Conservation (phyloP, 1,139 yeast genomes). For the Yamadazyma blattariae region DNA sequence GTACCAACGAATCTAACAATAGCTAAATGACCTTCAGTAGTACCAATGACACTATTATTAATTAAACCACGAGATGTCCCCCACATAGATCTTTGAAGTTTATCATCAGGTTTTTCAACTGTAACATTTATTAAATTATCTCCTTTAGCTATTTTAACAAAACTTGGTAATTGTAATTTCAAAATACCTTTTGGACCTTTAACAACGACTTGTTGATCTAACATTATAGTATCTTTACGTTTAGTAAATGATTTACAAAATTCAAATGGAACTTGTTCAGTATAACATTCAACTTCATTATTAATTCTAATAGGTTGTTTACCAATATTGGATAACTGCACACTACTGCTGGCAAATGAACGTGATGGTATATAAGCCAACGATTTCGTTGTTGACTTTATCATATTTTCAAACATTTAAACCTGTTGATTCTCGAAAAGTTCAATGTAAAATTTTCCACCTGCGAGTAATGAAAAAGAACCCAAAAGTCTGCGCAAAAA, state of each 20-base stretch:
- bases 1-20: slow-evolving; percentile 92
- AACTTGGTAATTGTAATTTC: slow-evolving; percentile 66
- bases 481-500: too few relatives aligned
- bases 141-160: slow-evolving; percentile 45
- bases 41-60: slow-evolving; percentile 79
- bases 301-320: slow-evolving; percentile 36
- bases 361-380: slow-evolving; percentile 1
- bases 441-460: not conserved
- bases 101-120: slow-evolving; percentile 56
- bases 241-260: slow-evolving; percentile 60
- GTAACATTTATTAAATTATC: slow-evolving; percentile 45
- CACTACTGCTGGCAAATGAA: slow-evolving; percentile 20
- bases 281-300: slow-evolving; percentile 30
- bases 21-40: slow-evolving; percentile 87
- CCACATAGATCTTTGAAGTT: slow-evolving; percentile 87
- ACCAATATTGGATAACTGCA: slow-evolving; percentile 37
- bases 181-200: slow-evolving; percentile 80
- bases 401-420: not conserved
- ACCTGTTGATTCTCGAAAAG: too few relatives aligned
- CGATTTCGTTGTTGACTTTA: slow-evolving; percentile 18
- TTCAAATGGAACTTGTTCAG: slow-evolving; percentile 40
- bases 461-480: not conserved
- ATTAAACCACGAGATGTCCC: slow-evolving; percentile 85
- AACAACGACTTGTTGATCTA: slow-evolving; percentile 63
- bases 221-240: slow-evolving; percentile 57